phyloP scores from a whole-genome alignment of 2,329 filamentous ascomycete species.

The Diaporthe citrichinensis region DNA sequence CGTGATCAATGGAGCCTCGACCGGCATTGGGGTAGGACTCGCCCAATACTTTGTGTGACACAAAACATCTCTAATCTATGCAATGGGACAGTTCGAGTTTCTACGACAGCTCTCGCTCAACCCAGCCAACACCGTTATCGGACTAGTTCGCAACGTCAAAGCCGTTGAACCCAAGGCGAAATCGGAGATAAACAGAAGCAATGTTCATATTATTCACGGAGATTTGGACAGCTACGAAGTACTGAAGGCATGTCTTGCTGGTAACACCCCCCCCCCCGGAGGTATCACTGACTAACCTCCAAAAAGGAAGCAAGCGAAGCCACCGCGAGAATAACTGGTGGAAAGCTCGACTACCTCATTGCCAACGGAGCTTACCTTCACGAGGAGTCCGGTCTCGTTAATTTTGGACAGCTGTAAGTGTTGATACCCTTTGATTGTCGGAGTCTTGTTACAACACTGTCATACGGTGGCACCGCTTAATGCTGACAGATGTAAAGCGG shows the following conservation, averaged over 20 bases:
- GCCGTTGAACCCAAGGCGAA: constrained; percentile 59
- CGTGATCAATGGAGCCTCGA: constrained; percentile 44
- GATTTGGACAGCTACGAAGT: constrained; percentile 58
- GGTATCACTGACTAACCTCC: neutral
- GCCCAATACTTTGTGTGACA: neutral
- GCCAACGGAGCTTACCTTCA: constrained; percentile 59
- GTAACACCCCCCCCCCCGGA: neutral
- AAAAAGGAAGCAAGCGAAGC: constrained; percentile 49
- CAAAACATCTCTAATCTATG: neutral
- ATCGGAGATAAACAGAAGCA: constrained; percentile 55
- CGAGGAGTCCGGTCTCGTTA: neutral
- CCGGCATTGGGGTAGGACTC: constrained; percentile 45
- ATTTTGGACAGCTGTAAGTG: constrained; percentile 16
- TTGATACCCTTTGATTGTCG: neutral
- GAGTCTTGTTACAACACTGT: neutral
- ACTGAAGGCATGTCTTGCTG: constrained; percentile 44
- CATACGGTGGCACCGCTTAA: too few species aligned
- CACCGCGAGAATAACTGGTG: constrained; percentile 52
- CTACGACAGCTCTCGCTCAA: constrained; percentile 60
- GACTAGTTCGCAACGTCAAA: constrained; percentile 62
- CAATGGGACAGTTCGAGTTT: constrained; percentile 60
- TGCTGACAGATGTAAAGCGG: constrained; percentile 44
- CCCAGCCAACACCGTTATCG: constrained; percentile 59
- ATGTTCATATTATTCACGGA: constrained; percentile 62
- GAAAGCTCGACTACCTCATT: constrained; percentile 64